These are phyloP conservation scores for Phytophthora foliorum DNA, from an alignment of 352 stramenopile genomes.

Conservation along the genomic window DNA sequence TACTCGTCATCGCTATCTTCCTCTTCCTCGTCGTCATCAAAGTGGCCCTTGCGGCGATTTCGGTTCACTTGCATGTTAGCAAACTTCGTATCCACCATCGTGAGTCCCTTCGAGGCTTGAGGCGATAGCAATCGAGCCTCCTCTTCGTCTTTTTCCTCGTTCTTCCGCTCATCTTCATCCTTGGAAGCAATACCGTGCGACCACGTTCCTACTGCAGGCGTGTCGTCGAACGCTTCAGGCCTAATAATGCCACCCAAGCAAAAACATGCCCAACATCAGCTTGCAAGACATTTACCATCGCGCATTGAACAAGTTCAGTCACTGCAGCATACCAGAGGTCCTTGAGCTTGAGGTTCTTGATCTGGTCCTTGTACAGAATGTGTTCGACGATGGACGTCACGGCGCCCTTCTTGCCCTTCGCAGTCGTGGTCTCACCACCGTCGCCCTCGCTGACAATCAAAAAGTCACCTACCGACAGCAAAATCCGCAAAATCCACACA, in stretches of 20 bases:
- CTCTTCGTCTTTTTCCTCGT: slow-evolving; percentile 28
- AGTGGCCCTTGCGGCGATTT: slow-evolving; percentile 81
- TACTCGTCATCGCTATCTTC: slow-evolving; percentile 62
- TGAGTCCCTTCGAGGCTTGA: slow-evolving; percentile 53
- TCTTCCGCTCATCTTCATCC: slow-evolving; percentile 31
- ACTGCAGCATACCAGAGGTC: slow-evolving; percentile 85
- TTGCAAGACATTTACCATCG: neutral
- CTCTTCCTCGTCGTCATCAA: slow-evolving; percentile 78
- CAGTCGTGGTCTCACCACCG: slow-evolving; percentile 70
- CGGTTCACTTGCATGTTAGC: slow-evolving; percentile 75
- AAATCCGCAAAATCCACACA: slow-evolving; percentile 5
- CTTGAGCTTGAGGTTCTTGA: slow-evolving; percentile 97
- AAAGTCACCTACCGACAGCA: slow-evolving; percentile 88
- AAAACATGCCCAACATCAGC: neutral
- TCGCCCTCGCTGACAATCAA: slow-evolving; percentile 93
- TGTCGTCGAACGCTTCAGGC: slow-evolving; percentile 64
- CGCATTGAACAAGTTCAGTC: slow-evolving; percentile 8
- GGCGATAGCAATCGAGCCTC: slow-evolving; percentile 8
- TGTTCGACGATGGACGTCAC: slow-evolving; percentile 95
- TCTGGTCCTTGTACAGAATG: slow-evolving; percentile 99
- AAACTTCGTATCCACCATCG: slow-evolving; percentile 63
- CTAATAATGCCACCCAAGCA: slow-evolving; percentile 31
- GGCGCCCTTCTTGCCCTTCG: slow-evolving; percentile 88
- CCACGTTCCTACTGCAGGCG: slow-evolving; percentile 5
- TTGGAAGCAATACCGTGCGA: slow-evolving; percentile 13